Conservation (phyloP, 2,329 filamentous ascomycete species). For the Anthostomella pinea region DNA sequence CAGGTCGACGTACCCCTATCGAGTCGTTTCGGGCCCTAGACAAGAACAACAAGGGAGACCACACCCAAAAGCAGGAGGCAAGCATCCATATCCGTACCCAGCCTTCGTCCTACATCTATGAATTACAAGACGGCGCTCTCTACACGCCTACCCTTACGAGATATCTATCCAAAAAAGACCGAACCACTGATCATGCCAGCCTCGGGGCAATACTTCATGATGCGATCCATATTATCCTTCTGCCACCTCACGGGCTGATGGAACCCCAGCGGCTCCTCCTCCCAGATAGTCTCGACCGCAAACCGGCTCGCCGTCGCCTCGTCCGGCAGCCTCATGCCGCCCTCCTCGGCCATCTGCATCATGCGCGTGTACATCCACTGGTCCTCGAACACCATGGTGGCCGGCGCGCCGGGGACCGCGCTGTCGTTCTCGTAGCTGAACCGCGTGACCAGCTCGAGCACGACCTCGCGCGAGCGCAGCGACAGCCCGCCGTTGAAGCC, state of each 20-base stretch:
- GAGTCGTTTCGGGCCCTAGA: too few species aligned
- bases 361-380: slow-evolving; percentile 32
- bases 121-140: too few species aligned
- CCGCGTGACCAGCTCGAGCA: slow-evolving; percentile 19
- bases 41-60: too few species aligned
- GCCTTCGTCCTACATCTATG: too few species aligned
- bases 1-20: too few species aligned
- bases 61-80: too few species aligned
- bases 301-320: slow-evolving; percentile 25
- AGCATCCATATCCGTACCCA: too few species aligned
- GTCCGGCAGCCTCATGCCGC: slow-evolving; percentile 19
- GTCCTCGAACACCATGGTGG: slow-evolving; percentile 27
- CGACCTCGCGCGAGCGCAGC: slow-evolving; percentile 28
- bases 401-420: slow-evolving; percentile 13
- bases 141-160: neutral
- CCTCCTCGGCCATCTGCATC: slow-evolving; percentile 11
- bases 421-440: slow-evolving; percentile 20
- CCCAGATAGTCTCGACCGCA: slow-evolving; percentile 30
- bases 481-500: slow-evolving; percentile 34
- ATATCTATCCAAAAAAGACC: slow-evolving; percentile 9
- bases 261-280: slow-evolving; percentile 28
- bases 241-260: slow-evolving; percentile 26
- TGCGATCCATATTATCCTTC: slow-evolving; percentile 21
- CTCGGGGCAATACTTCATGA: slow-evolving; percentile 32
- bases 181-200: slow-evolving; percentile 20